Base-by-base conservation (phyloP, 805 yeast genomes). In the Suhomyces sp. region DNA sequence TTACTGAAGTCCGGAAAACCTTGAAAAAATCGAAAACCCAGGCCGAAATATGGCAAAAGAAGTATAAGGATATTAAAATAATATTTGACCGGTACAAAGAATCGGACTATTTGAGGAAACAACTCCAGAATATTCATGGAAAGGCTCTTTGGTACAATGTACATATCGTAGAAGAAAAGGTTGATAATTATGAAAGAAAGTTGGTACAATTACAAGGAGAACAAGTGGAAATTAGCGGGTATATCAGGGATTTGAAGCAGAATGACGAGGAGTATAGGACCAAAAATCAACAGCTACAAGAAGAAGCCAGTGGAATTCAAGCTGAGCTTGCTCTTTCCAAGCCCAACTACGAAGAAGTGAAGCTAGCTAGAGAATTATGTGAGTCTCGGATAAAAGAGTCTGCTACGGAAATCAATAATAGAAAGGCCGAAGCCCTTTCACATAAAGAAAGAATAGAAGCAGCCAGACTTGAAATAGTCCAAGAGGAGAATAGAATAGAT, bases 141-240 rank as follows among this genome's bases (percentile, higher is more conserved):
- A 75, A 75, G 50, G 69, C 74, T 3, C 69, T 64, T 52, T 74
- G 78, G 79, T 75, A 59, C 50, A 75, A 74, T 55, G 78, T 72
- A 3, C 60, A 57, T 6, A 61, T 62, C 9, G 56, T 71, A 27
- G 71, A 68, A 44, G 55, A 57, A 7, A 62, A 66, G 52, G 58
- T 71, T 12, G 47, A 50, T 6, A 53, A 57, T 27, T 55, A 56
- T 17, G 51, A 55, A 19, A 22, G 15, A 10, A 44, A 50, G 31
- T 33, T 47, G 4, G 17, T 33, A 7, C 46, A 47, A 10, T 48
- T 37, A 13, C 19, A 27, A 20, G n/a, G 29, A 4, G 40, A 40
- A 21, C 22, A 29, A 19, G 29, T 17, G 5, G 40, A 45, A n/a
- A 22, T 45, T 2, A 45, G 29, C 3, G 27, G 33, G 12, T 46